Evolutionary conservation across 257 asterid genomes (phyloP), one percentile per base, ranked within the genome.

Genomic region (Petunia axillaris): DNA sequence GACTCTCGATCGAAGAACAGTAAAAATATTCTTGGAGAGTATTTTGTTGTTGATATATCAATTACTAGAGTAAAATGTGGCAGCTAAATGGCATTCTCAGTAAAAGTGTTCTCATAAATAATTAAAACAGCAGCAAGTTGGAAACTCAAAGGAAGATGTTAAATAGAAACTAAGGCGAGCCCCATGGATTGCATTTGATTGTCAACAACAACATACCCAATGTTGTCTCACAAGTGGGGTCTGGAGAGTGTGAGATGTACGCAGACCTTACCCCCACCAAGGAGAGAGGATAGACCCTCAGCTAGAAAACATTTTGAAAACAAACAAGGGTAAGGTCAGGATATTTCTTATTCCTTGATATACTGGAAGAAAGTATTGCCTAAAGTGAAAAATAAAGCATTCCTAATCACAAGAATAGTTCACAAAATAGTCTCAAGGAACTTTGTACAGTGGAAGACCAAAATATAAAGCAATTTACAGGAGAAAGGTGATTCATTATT

Each of bases 1-100:
- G 8, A 25, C n/a, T 4, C 15, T 25, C 9, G 11, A 46, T 70
- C 76, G 76, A 70, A 70, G 59, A 46, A 15, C 38, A 66, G 14
- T 41, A 44, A 50, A 70, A 9, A 70, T 48, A 44, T 70, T 70
- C 55, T 16, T 4, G 76, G 9, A 70, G 76, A 46, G 76, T 70
- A 25, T 70, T 16, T 70, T 70, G n/a, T 36, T 44, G 3, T 16
- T 68, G 76, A 68, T 44, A 44, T 41, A 5, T 68, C 40, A 68
- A 68, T 68, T 68, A 43, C 40, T 43, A 1, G 58, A 44, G 53
- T 9, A 70, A 25, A 70, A 70, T 16, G 58, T 46, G 15, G 46
- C 76, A 25, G 58, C 16, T 63, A 63, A 63, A 36, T 3, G 37
- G 68, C 15, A 36, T 63, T 10, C 41, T 63, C 4, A 63, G 68